phyloP scores from a whole-genome alignment of 1,139 yeast genomes.

The Pichia sp. region DNA sequence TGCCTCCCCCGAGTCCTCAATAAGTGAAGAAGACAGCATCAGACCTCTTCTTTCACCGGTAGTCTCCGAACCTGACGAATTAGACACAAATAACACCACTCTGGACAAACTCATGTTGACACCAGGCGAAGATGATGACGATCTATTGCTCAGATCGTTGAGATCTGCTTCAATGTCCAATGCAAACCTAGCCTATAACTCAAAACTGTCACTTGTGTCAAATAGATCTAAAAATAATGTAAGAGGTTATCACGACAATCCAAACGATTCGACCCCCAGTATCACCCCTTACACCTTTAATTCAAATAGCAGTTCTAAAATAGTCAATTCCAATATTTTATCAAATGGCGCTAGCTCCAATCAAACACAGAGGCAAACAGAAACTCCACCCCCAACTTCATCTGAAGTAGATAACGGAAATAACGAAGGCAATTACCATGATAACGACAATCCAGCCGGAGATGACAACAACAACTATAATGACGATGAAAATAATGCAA shows the following conservation, averaged over 20 bases:
- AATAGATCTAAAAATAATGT: conserved; percentile 2
- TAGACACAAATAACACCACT: conserved; percentile 5
- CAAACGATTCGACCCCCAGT: neutral
- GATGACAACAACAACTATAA: neutral
- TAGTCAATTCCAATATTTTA: neutral
- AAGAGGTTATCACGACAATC: conserved; percentile 15
- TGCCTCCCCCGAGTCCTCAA: conserved; percentile 6
- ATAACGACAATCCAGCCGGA: too few relatives aligned
- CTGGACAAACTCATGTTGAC: conserved; percentile 4
- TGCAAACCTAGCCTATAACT: conserved; percentile 6
- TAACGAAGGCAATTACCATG: neutral
- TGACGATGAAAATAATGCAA: neutral
- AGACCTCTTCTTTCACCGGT: conserved; percentile 18
- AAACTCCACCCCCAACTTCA: neutral
- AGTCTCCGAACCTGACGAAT: conserved; percentile 16
- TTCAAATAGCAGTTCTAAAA: conserved; percentile 3
- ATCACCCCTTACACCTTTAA: conserved; percentile 12
- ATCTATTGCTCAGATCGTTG: conserved; percentile 15
- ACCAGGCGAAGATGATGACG: conserved; percentile 17
- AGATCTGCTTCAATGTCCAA: conserved; percentile 11
- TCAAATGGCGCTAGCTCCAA: neutral
- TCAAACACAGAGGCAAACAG: neutral
- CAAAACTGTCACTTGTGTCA: conserved; percentile 8
- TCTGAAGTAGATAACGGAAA: neutral
- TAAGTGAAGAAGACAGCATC: conserved; percentile 11